Evolutionary conservation across 2,329 filamentous ascomycete species (phyloP), one percentile per base, ranked within the genome.

Genomic region (Alternaria incomplexa): DNA sequence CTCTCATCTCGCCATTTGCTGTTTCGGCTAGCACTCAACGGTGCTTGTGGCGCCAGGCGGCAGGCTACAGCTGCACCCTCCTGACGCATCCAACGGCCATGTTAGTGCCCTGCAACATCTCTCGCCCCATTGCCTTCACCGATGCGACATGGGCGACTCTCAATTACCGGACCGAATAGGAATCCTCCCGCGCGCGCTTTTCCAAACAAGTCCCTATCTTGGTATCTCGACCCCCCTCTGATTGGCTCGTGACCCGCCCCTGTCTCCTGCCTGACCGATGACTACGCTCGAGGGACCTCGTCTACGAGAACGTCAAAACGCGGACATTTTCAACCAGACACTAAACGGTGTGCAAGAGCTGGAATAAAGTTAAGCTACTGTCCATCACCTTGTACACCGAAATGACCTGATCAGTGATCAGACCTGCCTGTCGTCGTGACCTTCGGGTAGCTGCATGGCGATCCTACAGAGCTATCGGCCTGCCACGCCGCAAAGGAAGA

Each of bases 11-110:
- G 44, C 44, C 40, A 23, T 32, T n/a, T 25, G 40, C 28, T 58
- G 59, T 61, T 61, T 61, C 59, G 47, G 47, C 59, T 61, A 61
- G 59, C 54, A 47, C 40, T 20, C 59, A 61, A 61, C 59, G 54
- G 59, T 61, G 40, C 47, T 52, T 57, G 59, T 61, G 59, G 59
- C 59, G 59, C 56, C 40, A 56, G 45, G 13, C 32, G 45, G 32
- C 32, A 40, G 15, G n/a, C 54, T 53, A 43, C 47, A 52, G 46
- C 59, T 62, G 60, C 60, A 53, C 55, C 59, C 47, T 58, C 43
- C 55, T 61, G 60, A 57, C 59, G 55, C 60, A 32, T 40, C 48
- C 60, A 58, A 62, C 60, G 60, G 60, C 44, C 60, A 53, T 58
- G 36, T 56, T 44, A 48, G 48, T 54, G 47, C 55, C 45, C 55